Evolutionary conservation across 345 rosid species (phyloP).

Genomic region (sweet orange (Citrus sinensis)): DVS_A1.0 CM039165.1:9091001-9091500

Average conservation of each 20-base stretch:
- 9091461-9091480: background rate
- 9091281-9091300: constrained; percentile 16
- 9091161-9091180: background rate
- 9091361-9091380: constrained; percentile 3
- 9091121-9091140: background rate
- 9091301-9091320: background rate
- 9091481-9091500: background rate
- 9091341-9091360: background rate
- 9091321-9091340: background rate
- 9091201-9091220: background rate
- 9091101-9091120: background rate
- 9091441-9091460: background rate
- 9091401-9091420: constrained; percentile 4
- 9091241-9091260: background rate
- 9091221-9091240: background rate
- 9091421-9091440: constrained; percentile 4
- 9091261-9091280: constrained; percentile 1
- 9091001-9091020: constrained; percentile 13
- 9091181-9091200: background rate
- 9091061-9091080: background rate
- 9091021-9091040: constrained; percentile 28
- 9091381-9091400: constrained; percentile 1
- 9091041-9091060: constrained; percentile 19
- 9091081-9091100: background rate
- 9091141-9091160: background rate